A percentile compares a stretch with the other conserved stretches of the same genome.
These are phyloP conservation scores for Pholiota conissans DNA, from an alignment of 768 basidiomycete genomes.

Conservation along the genomic window DNA sequence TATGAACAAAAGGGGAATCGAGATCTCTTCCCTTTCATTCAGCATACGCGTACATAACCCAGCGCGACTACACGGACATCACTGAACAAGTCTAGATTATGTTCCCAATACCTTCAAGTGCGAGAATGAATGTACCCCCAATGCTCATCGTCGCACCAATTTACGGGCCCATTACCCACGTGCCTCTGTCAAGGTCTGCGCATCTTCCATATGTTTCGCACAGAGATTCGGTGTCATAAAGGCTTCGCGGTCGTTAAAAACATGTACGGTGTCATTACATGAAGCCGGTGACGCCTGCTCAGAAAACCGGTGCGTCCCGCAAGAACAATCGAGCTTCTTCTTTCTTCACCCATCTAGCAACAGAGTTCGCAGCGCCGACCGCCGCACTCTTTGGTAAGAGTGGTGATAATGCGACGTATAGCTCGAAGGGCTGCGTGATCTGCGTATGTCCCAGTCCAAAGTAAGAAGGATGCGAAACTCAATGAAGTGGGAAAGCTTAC, in stretches of 20 bases:
- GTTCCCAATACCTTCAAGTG: no score
- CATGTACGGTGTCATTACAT: not conserved
- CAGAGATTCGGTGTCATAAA: no score
- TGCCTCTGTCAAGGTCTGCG: no score
- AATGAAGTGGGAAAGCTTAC: slow-evolving; percentile 52
- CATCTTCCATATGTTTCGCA: no score
- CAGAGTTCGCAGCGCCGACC: slow-evolving; percentile 85
- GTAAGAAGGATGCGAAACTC: not conserved
- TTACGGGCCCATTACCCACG: no score
- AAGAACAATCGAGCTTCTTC: slow-evolving; percentile 83
- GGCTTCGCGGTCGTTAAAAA: no score
- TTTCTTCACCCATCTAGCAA: slow-evolving; percentile 88
- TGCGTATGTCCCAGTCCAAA: slow-evolving; percentile 29
- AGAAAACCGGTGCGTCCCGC: slow-evolving; percentile 84
- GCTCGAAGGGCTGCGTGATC: slow-evolving; percentile 93
- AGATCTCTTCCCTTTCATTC: not conserved
- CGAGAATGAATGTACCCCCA: no score
- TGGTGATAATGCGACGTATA: slow-evolving; percentile 84
- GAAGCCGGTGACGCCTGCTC: not conserved
- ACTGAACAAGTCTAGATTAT: no score
- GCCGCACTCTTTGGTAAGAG: slow-evolving; percentile 85
- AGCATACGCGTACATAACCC: no score
- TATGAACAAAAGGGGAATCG: no score
- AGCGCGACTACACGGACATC: not conserved
- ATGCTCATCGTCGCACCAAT: no score